These are phyloP conservation scores for Setaria italica DNA, from an alignment of 202 grass and related monocot genomes.

Conservation along the genomic window DNA sequence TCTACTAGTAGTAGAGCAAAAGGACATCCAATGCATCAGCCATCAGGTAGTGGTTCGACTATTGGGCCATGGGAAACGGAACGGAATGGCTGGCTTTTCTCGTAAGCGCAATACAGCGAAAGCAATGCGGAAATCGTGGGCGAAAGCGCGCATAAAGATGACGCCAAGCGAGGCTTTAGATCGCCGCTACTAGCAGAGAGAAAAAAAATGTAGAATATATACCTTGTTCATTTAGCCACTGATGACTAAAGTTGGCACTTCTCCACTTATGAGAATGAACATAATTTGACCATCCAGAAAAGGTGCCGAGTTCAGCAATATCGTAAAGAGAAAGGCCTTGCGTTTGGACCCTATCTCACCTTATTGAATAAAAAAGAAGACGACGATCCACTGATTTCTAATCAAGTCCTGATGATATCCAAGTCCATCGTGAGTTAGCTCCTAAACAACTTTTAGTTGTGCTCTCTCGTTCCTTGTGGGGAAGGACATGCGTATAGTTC, in stretches of 20 bases:
- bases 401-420: neutral
- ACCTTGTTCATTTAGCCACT: neutral
- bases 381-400: too few relatives aligned
- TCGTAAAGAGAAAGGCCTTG: neutral
- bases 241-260: conserved; percentile 28
- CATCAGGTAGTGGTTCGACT: conserved; percentile 16
- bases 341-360: neutral
- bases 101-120: neutral
- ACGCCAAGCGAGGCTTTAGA: conserved; percentile 27
- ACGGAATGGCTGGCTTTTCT: neutral
- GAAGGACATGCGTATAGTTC: neutral
- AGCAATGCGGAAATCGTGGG: conserved; percentile 24
- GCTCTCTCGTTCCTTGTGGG: neutral
- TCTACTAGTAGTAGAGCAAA: neutral
- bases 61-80: conserved; percentile 12
- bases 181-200: neutral
- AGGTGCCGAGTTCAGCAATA: neutral
- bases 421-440: neutral
- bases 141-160: conserved; percentile 1
- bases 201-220: neutral
- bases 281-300: conserved; percentile 26
- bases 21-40: conserved; percentile 1
- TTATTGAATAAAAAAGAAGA: neutral
- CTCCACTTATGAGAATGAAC: conserved; percentile 21
- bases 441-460: neutral